These are phyloP conservation scores for Lentithecium fluviatile DNA, from an alignment of 495 filamentous ascomycete species.

Conservation along the genomic window DNA sequence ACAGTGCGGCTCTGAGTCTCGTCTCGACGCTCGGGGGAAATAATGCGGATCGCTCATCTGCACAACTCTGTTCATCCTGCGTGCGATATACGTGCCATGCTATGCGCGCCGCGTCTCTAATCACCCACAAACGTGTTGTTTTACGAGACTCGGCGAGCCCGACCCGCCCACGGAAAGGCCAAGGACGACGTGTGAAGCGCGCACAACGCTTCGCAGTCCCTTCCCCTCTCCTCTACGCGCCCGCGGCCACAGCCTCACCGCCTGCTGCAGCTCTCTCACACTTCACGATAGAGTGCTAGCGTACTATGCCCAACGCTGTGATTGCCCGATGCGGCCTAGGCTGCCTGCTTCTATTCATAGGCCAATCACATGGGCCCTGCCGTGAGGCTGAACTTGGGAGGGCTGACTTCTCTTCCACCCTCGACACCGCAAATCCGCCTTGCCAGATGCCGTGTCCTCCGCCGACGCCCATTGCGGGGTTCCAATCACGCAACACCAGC, in stretches of 20 bases:
- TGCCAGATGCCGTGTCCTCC: background rate
- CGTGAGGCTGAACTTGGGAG: slow-evolving; percentile 21
- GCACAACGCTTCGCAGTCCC: too few species aligned
- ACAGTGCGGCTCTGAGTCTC: background rate
- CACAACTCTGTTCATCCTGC: slow-evolving; percentile 15
- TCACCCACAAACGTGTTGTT: background rate
- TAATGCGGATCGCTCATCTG: slow-evolving; percentile 8
- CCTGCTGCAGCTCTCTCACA: slow-evolving; percentile 18
- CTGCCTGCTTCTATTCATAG: slow-evolving; percentile 13
- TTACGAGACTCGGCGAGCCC: background rate
- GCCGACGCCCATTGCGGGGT: background rate
- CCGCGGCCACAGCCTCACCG: slow-evolving; percentile 23
- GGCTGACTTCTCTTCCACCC: background rate
- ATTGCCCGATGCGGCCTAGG: too few species aligned
- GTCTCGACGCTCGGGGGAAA: slow-evolving; percentile 2
- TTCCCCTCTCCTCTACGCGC: slow-evolving; percentile 17
- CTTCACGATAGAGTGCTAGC: slow-evolving; percentile 8
- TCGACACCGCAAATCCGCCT: slow-evolving; percentile 17
- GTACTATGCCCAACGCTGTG: too few species aligned
- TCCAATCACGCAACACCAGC: background rate
- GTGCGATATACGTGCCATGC: slow-evolving; percentile 1
- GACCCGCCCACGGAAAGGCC: background rate
- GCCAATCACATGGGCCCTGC: slow-evolving; percentile 8
- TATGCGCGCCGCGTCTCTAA: background rate
- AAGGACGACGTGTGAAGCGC: slow-evolving; percentile 7